A percentile compares a stretch with the other conserved stretches of the same genome.
These are phyloP conservation scores for Plasmodium blacklocki DNA, from an alignment of 169 alveolate genomes.

Conservation along the genomic window DNA sequence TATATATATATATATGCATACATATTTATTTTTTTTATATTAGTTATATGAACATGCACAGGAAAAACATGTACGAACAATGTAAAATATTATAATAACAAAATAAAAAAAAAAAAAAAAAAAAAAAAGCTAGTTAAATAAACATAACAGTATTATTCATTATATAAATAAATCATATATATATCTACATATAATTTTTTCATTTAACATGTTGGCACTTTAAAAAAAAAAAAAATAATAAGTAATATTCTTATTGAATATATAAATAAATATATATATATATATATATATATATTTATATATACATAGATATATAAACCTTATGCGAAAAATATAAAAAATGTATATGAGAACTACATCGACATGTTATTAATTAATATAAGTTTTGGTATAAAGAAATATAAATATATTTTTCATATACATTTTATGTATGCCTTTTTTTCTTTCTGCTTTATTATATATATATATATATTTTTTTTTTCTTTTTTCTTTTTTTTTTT, in stretches of 20 bases:
- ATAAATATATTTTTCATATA: constrained; percentile 5
- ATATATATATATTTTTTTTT: neutral
- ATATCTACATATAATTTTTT: no score
- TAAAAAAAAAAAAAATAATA: no score
- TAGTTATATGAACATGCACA: neutral
- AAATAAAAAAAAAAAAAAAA: constrained; percentile 7
- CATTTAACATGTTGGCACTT: no score
- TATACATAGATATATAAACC: no score
- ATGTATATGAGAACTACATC: neutral
- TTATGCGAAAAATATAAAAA: neutral
- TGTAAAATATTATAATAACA: neutral
- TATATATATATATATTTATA: no score
- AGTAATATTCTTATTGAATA: no score
- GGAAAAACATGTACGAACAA: neutral
- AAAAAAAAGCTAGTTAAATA: neutral
- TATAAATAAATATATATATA: no score
- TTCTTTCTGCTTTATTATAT: constrained; percentile 43
- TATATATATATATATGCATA: neutral
- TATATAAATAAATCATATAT: no score
- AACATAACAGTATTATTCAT: no score
- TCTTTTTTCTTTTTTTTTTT: no score
- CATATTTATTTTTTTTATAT: neutral
- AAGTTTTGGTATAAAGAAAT: neutral
- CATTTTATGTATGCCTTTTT: constrained; percentile 38
- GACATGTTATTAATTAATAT: neutral